Evolutionary conservation across 306 rosid species (phyloP), one percentile per base, ranked within the genome.

Genomic region (Dalbergia cochinchinensis): DNA sequence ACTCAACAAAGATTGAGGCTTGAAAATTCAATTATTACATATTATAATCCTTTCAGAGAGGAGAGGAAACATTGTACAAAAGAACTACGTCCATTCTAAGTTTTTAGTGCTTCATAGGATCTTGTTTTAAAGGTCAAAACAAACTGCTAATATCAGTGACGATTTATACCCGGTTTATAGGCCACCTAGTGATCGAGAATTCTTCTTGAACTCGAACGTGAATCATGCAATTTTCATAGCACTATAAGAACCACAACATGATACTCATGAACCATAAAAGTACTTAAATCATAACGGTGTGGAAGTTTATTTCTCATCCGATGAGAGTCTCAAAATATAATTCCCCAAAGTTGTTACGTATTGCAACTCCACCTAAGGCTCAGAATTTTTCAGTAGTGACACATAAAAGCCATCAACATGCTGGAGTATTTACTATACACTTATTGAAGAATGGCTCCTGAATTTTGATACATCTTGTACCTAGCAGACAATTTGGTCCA

Each of bases 381-480:
- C 64, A 44, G 12, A 59, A 60, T 6, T 47, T 67, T 66, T 31
- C 79, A 54, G 50, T 37, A 83, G 69, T 44, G 47, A 54, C 77
- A 69, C 78, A 70, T 62, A 18, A 11, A 50, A 48, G 10, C 62
- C 78, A 73, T 18, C 31, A 11, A 19, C 60, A 81, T 83, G 83
- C 59, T 44, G 33, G 8, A 47, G 58, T 37, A 78, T 42, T 66
- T 26, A 34, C 63, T 31, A 1, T 48, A 41, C 64, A 48, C 33
- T 62, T 37, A 31, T 47, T 47, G 66, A 75, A 82, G 33, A 54
- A 18, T 55, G 54, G 42, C 76, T 48, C 55, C 15, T 19, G 7
- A 72, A 72, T 65, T 31, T 50, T 51, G 47, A 60, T 33, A n/a
- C 65, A 48, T 73, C 50, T 65, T 64, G 88, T 75, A 54, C 68